Percentiles rank a stretch among this genome's conserved stretches.
Evolutionary conservation across 768 basidiomycete genomes (phyloP).

Genomic region (Roridomyces roridus): DNA sequence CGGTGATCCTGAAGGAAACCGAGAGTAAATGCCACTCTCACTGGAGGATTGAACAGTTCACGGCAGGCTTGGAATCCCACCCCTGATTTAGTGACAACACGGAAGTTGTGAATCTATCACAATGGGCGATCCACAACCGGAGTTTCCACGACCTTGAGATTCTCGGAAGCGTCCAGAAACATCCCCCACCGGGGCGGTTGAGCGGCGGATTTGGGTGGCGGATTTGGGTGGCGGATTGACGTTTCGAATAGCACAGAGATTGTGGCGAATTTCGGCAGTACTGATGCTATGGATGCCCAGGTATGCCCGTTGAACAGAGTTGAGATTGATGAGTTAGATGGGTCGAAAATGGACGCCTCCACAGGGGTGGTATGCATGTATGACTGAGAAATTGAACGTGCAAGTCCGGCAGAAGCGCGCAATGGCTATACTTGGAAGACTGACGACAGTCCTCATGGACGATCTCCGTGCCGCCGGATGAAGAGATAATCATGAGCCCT

Average conservation of each 20-base stretch:
- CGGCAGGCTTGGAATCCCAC: slow-evolving; percentile 17
- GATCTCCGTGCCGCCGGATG: too few relatives aligned
- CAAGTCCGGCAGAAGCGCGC: not conserved
- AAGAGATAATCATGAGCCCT: too few relatives aligned
- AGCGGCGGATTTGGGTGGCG: too few relatives aligned
- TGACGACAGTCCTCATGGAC: too few relatives aligned
- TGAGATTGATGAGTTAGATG: slow-evolving; percentile 11
- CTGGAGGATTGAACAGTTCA: not conserved
- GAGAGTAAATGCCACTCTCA: not conserved
- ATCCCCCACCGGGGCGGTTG: not conserved
- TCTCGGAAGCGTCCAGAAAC: not conserved
- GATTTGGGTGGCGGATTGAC: too few relatives aligned
- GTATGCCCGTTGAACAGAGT: slow-evolving; percentile 8
- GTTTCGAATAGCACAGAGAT: too few relatives aligned
- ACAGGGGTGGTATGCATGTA: not conserved
- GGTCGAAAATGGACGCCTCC: slow-evolving; percentile 1
- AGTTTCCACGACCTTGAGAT: not conserved
- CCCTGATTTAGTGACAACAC: slow-evolving; percentile 23
- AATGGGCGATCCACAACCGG: not conserved
- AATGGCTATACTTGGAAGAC: not conserved
- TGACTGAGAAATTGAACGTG: not conserved
- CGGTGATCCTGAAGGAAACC: slow-evolving; percentile 15
- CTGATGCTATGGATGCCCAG: slow-evolving; percentile 11
- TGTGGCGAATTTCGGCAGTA: slow-evolving; percentile 4
- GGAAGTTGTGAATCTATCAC: slow-evolving; percentile 19